Base-by-base conservation (phyloP, 129 eudicot genomes). In the Smallanthus sonchifolius region DNA sequence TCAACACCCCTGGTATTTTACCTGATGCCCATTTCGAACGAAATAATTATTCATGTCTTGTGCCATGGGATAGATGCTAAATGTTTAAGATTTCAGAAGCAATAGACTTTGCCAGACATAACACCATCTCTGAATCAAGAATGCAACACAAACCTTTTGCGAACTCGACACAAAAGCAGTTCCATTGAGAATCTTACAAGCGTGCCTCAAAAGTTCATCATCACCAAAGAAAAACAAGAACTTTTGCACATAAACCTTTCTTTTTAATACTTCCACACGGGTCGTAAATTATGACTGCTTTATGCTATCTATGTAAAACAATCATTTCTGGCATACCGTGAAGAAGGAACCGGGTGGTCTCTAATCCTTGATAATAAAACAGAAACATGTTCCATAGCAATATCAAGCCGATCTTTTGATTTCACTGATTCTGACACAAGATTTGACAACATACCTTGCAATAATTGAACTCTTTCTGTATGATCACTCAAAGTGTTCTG, bases 361-460 rank as follows among this genome's bases (percentile, higher is more conserved):
- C 86, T 85, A 49, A 95, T 74, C 74, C 87, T 86, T 28, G 96
- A 85, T 61, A 95, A 74, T 48, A 95, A 90, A 61, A 85, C 70
- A 0, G 99, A 88, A 34, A 95, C 87, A 65, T 95, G 88, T 73
- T 95, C 97, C 7, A 87, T 84, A 2, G 97, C 97, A 17, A 88
- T 69, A 73, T 88, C 96, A 61, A 95, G 86, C 63, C 97, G 88
- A 14, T 95, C 97, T 65, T 75, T 86, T 9, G 99, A 95, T 76
- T 91, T 95, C 52, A 87, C 81, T 3, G 97, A 88, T 81, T 95
- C 99, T 4, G 96, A 75, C 51, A 95, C 77, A 34, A 95, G 88
- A 73, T 65, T 80, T 14, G 96, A 87, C 54, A 91, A 94, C 96
- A 95, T 95, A 57, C 89, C 87, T 81, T 91, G 94, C 79, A 95